phyloP scores from a whole-genome alignment of 1,139 yeast genomes.

The Arxiozyma heterogenica region DNA sequence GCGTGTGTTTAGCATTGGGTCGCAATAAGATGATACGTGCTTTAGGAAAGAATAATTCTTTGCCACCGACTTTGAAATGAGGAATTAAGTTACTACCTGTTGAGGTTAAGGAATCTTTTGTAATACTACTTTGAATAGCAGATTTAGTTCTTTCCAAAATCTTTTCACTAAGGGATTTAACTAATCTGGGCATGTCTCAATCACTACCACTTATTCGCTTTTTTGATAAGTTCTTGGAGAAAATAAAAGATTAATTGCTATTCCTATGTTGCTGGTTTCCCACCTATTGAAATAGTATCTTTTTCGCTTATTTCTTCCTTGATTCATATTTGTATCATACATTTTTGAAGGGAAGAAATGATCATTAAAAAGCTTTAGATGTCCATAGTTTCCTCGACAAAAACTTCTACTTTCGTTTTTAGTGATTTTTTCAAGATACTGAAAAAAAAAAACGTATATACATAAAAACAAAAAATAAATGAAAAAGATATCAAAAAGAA shows the following conservation, averaged over 20 bases:
- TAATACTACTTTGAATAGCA: slow-evolving; percentile 48
- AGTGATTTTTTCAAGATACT: background rate
- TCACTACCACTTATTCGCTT: background rate
- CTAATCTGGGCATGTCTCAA: slow-evolving; percentile 5
- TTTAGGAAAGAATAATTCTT: slow-evolving; percentile 67
- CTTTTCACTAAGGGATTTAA: slow-evolving; percentile 13
- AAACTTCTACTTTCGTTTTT: background rate
- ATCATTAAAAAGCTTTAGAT: too few species aligned
- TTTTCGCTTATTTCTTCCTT: background rate
- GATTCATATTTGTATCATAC: too few species aligned
- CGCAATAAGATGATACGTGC: slow-evolving; percentile 71
- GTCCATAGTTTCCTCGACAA: background rate
- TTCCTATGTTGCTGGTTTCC: background rate
- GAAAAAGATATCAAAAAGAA: background rate
- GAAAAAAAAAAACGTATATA: background rate
- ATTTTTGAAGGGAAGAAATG: background rate
- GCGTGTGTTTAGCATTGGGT: slow-evolving; percentile 90
- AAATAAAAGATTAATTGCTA: background rate
- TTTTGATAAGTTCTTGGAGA: too few species aligned
- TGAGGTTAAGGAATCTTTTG: background rate
- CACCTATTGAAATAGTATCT: background rate
- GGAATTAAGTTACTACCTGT: slow-evolving; percentile 33
- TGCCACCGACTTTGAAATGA: slow-evolving; percentile 73
- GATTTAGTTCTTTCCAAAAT: slow-evolving; percentile 39
- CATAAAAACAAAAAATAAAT: background rate